Evolutionary conservation across 257 asterid genomes (phyloP).

Genomic region (Solanum arcanum): DNA sequence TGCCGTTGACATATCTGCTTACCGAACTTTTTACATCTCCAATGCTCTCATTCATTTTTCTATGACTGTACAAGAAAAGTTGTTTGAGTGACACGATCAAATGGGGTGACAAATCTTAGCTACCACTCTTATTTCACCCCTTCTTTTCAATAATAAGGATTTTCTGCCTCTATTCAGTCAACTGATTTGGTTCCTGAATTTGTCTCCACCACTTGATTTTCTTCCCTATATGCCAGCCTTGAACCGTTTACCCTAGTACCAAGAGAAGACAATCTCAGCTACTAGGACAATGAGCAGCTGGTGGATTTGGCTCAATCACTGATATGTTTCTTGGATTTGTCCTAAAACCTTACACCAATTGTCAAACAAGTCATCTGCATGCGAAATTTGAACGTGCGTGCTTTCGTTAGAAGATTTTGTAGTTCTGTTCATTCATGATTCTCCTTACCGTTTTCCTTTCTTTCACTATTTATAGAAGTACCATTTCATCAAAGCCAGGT

Average conservation of each 20-base stretch:
- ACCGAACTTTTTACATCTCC: background rate
- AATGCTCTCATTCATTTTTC: background rate
- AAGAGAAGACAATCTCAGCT: background rate
- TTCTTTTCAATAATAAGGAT: background rate
- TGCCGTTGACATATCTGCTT: conserved; percentile 28
- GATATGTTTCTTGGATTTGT: background rate
- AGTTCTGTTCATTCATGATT: background rate
- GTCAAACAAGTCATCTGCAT: background rate
- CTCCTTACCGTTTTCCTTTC: background rate
- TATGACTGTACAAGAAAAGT: background rate
- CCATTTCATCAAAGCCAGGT: background rate
- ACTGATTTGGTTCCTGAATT: background rate
- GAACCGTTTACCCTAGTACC: background rate
- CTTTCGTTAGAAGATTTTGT: background rate
- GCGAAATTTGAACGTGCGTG: background rate
- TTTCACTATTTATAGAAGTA: background rate
- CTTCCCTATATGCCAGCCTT: background rate
- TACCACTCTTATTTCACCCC: background rate
- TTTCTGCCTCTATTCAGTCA: background rate
- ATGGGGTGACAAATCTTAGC: background rate
- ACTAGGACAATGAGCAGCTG: background rate
- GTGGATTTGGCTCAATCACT: background rate
- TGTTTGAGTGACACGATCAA: background rate
- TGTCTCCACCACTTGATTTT: background rate
- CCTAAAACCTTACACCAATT: background rate